Conservation (phyloP, 2,329 filamentous ascomycete species). For the Alternaria angustiovoidea region DNA sequence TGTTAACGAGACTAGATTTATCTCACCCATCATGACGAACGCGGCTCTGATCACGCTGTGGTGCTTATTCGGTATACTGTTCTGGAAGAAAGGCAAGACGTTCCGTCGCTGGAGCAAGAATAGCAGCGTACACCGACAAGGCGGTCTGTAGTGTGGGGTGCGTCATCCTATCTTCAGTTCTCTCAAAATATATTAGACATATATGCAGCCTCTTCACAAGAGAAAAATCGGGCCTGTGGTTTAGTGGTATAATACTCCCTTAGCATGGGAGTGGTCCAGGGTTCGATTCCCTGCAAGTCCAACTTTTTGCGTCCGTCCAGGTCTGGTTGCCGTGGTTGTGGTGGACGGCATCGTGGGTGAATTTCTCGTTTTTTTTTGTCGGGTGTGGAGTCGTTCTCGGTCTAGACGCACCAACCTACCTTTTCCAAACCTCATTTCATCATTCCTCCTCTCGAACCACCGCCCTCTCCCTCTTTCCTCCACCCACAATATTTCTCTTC, state of each 20-base stretch:
- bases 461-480: neutral
- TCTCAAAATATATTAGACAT: neutral
- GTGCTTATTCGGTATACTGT: slow-evolving; percentile 63
- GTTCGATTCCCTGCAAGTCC: neutral
- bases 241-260: slow-evolving; percentile 34
- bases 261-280: slow-evolving; percentile 30
- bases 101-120: slow-evolving; percentile 65
- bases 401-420: neutral
- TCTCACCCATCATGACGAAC: slow-evolving; percentile 68
- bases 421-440: neutral
- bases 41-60: slow-evolving; percentile 62
- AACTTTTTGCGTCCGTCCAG: neutral
- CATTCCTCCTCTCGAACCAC: neutral
- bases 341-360: too few relatives aligned
- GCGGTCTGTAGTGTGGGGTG: slow-evolving; percentile 3
- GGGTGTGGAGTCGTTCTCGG: too few relatives aligned
- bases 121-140: slow-evolving; percentile 59
- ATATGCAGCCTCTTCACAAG: neutral
- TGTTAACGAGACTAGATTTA: slow-evolving; percentile 41
- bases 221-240: slow-evolving; percentile 23
- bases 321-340: neutral
- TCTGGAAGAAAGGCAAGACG: slow-evolving; percentile 67
- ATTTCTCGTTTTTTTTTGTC: too few relatives aligned
- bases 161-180: neutral
- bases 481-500: slow-evolving; percentile 2